phyloP scores from a whole-genome alignment of 2,329 filamentous ascomycete genomes.

The Trichothecium roseum region DNA sequence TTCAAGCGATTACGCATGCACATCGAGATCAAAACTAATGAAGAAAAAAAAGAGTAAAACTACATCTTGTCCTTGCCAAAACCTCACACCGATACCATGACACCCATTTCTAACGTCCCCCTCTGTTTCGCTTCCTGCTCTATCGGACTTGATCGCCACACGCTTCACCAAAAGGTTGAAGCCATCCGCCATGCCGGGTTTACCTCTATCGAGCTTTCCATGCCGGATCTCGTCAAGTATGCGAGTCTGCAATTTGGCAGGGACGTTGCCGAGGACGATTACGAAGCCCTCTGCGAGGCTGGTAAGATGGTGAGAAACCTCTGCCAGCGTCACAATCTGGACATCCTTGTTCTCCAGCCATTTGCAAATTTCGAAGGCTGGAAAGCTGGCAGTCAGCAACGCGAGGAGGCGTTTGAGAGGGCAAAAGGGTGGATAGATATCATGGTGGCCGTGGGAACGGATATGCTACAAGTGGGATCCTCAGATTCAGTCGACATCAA shows the following conservation, averaged over 20 bases:
- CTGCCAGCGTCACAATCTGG: slow-evolving; percentile 41
- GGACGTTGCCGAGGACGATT: slow-evolving; percentile 47
- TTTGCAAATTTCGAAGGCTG: slow-evolving; percentile 73
- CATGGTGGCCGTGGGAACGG: slow-evolving; percentile 59
- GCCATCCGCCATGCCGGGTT: slow-evolving; percentile 58
- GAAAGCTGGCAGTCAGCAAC: slow-evolving; percentile 44
- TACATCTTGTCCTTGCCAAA: too few species aligned
- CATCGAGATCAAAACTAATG: too few species aligned
- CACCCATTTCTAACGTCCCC: slow-evolving; percentile 15
- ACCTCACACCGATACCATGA: too few species aligned
- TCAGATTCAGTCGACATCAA: slow-evolving; percentile 52
- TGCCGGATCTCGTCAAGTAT: slow-evolving; percentile 60
- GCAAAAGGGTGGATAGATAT: slow-evolving; percentile 59
- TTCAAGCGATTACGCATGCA: too few species aligned
- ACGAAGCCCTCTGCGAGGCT: slow-evolving; percentile 42
- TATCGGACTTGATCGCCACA: slow-evolving; percentile 23
- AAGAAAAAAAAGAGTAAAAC: too few species aligned
- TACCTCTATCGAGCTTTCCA: slow-evolving; percentile 60
- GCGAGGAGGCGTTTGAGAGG: slow-evolving; percentile 51
- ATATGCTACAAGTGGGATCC: slow-evolving; percentile 58
- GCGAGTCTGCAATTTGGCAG: slow-evolving; percentile 38
- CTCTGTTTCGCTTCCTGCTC: slow-evolving; percentile 44
- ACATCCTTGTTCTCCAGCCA: slow-evolving; percentile 63
- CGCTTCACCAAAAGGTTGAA: slow-evolving; percentile 47
- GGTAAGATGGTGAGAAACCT: slow-evolving; percentile 43